Conservation (phyloP, 371 early-diverging fungal genomes). For the Conidiobolus incongruus region DNA sequence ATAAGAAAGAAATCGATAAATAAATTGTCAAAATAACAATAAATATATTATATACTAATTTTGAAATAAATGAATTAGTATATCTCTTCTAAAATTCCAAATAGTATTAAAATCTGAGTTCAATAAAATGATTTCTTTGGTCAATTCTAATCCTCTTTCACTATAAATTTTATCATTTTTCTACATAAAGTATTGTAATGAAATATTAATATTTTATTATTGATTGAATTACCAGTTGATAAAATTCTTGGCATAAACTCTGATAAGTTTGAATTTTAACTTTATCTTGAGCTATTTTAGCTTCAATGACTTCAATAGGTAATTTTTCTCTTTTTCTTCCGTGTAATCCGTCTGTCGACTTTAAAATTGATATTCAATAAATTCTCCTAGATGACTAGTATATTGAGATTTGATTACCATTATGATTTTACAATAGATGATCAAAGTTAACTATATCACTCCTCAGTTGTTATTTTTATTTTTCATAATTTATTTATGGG, state of each 20-base stretch:
- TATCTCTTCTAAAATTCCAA: slow-evolving; percentile 69
- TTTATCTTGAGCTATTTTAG: not conserved
- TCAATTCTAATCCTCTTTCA: slow-evolving; percentile 29
- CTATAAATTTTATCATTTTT: slow-evolving; percentile 13
- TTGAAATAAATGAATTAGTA: slow-evolving; percentile 20
- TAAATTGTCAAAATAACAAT: not conserved
- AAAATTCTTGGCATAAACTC: not conserved
- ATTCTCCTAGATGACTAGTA: no score
- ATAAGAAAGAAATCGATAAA: not conserved
- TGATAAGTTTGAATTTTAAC: not conserved
- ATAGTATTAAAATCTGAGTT: slow-evolving; percentile 80
- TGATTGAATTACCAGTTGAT: not conserved
- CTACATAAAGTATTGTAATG: slow-evolving; percentile 1
- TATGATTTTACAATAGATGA: no score
- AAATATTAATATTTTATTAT: not conserved
- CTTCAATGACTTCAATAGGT: not conserved
- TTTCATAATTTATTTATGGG: no score
- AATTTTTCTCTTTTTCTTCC: not conserved
- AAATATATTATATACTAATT: slow-evolving; percentile 7
- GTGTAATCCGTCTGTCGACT: not conserved
- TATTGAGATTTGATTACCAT: no score
- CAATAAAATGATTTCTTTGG: slow-evolving; percentile 37
- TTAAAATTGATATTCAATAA: no score
- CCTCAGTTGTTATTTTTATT: no score
- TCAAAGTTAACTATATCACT: no score